Evolutionary conservation across 1,284 basidiomycete species (phyloP).

Genomic region (Rhodofomes roseus): DNA sequence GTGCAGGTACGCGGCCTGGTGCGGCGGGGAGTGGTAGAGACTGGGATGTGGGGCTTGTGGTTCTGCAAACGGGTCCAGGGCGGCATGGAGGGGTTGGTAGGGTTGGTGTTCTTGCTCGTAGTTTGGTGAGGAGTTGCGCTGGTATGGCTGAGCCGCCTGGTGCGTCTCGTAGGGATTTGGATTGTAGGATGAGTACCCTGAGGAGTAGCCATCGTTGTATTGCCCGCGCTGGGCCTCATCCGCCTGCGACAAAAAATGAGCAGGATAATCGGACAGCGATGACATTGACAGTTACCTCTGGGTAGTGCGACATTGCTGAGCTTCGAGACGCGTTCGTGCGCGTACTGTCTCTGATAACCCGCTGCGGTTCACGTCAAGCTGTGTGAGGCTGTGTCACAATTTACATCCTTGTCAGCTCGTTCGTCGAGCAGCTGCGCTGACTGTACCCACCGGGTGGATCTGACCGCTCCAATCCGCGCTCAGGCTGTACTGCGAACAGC

Average conservation of each 20-base stretch:
- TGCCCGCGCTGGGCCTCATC: conserved; percentile 25
- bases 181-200: conserved; percentile 21
- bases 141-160: conserved; percentile 18
- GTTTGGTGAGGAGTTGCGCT: conserved; percentile 25
- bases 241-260: conserved; percentile 7
- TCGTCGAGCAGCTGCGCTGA: background rate
- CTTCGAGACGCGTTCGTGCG: background rate
- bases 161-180: conserved; percentile 25
- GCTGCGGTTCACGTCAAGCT: background rate
- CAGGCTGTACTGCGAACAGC: background rate
- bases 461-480: background rate
- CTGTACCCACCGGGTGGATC: background rate
- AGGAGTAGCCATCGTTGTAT: conserved; percentile 28
- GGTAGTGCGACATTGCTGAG: conserved; percentile 9
- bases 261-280: background rate
- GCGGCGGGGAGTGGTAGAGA: conserved; percentile 16
- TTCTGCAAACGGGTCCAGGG: conserved; percentile 22
- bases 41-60: conserved; percentile 19
- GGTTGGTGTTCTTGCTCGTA: conserved; percentile 33
- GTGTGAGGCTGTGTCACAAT: background rate
- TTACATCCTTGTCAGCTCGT: too few species aligned
- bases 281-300: conserved; percentile 6
- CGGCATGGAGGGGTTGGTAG: conserved; percentile 25
- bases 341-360: background rate
- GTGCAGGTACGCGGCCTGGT: conserved; percentile 18